A percentile compares a stretch with the other conserved stretches of the same genome.
These are phyloP conservation scores for Cladosporium sp. DNA, from an alignment of 2,329 filamentous ascomycete species.

Conservation along the genomic window DNA sequence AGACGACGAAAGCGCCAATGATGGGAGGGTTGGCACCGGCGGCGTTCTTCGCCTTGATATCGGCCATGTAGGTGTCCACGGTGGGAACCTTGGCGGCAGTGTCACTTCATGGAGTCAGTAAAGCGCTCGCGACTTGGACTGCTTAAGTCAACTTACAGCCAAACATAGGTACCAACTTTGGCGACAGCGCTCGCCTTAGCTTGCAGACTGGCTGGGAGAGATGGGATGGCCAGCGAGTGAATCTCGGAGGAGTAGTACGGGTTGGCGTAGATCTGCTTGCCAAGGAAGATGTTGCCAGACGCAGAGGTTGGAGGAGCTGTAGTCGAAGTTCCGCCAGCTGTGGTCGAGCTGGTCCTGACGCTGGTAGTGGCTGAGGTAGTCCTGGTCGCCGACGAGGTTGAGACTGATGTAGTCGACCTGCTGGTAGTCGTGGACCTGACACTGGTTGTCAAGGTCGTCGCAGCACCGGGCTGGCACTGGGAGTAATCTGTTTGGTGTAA, in stretches of 20 bases:
- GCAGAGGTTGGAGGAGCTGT: conserved; percentile 25
- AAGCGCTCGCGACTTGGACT: conserved; percentile 5
- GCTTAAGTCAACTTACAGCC: conserved; percentile 40
- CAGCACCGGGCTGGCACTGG: conserved; percentile 21
- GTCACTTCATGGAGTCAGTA: conserved; percentile 31
- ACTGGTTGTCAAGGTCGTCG: conserved; percentile 20
- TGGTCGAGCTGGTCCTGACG: conserved; percentile 3
- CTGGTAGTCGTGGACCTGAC: conserved; percentile 9
- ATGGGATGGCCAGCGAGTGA: conserved; percentile 55
- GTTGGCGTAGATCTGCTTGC: conserved; percentile 48
- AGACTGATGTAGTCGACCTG: conserved; percentile 11
- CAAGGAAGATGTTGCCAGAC: conserved; percentile 49
- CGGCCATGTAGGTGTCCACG: conserved; percentile 44
- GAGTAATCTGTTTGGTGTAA: conserved; percentile 18
- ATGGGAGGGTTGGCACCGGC: conserved; percentile 45
- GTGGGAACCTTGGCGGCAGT: conserved; percentile 46
- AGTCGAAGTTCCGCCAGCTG: conserved; percentile 2
- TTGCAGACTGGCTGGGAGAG: conserved; percentile 52
- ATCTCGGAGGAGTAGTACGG: conserved; percentile 52
- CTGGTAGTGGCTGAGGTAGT: not conserved
- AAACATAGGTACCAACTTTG: conserved; percentile 48
- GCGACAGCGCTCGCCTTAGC: conserved; percentile 47
- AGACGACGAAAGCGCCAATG: conserved; percentile 54
- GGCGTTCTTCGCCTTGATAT: conserved; percentile 45
- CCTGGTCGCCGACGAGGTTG: not conserved